phyloP scores from a whole-genome alignment of 169 alveolate genomes.

The Cyclospora cayetanensis region DNA sequence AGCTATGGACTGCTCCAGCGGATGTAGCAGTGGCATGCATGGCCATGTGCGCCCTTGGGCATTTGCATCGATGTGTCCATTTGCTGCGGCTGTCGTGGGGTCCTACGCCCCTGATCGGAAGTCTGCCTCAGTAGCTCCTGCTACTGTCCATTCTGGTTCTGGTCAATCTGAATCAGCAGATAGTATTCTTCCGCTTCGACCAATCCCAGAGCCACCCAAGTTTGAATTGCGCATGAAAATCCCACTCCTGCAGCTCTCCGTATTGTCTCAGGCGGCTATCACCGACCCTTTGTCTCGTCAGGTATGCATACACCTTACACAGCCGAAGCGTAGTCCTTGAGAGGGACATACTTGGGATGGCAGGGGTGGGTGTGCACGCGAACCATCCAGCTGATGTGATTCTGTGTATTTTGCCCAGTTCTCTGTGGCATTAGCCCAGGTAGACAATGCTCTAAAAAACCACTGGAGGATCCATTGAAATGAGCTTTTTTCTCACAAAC shows the following conservation, averaged over 20 bases:
- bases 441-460: background rate
- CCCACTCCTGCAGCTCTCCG: slow-evolving; percentile 43
- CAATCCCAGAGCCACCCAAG: slow-evolving; percentile 35
- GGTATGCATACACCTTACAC: background rate
- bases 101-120: slow-evolving; percentile 34
- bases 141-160: background rate
- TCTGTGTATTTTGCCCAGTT: no score
- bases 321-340: background rate
- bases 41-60: slow-evolving; percentile 42
- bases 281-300: slow-evolving; percentile 42
- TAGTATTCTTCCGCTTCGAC: background rate
- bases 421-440: no score
- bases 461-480: background rate
- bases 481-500: background rate
- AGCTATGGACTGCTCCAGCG: slow-evolving; percentile 15
- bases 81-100: background rate
- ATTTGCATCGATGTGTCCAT: slow-evolving; percentile 41
- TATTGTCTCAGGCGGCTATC: slow-evolving; percentile 19
- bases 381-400: no score
- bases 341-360: no score
- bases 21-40: background rate
- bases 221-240: slow-evolving; percentile 28
- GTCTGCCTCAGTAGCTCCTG: background rate
- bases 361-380: no score
- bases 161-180: background rate